Base-by-base conservation (phyloP, 2,329 filamentous ascomycete genomes). In the Plenodomus biglobosus region DNA sequence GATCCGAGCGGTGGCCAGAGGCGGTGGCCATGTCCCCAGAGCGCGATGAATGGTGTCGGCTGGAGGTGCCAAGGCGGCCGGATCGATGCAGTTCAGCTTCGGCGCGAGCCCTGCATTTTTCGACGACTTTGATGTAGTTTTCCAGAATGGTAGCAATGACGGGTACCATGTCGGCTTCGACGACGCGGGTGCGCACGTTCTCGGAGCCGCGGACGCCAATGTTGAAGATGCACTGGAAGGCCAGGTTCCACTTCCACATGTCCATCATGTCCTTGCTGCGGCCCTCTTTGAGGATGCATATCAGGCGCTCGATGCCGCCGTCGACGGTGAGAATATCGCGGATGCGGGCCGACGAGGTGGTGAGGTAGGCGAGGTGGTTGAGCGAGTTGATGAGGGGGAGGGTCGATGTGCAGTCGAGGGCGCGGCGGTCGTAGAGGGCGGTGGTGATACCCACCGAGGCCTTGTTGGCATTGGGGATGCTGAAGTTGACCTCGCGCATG, bases 211-310 rank as follows among this genome's bases (percentile, higher is more conserved):
- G 85, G 51, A 99, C 92, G 48, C 94, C 94, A 68, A 99, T 97
- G 73, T 99, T 99, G 70, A 99, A 94, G 57, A 97, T 92, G 73
- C 94, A 99, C 75, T 97, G 94, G 73, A 99, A 99, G 44, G 94
- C 94, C 55, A 99, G 81, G 69, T 96, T 99, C 94, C 94, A 99
- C 76, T 97, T 97, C 94, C 94, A 99, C 89, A 96, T 96, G 73
- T 96, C 92, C 92, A 97, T 96, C 85, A 96, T 87, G 72, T 99
- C 92, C 75, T 92, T 95, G 76, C 90, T 96, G 69, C 94, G 83
- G 55, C 94, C 94, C 75, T 96, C 90, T 75, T 99, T 99, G 73
- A 99, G 83, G 68, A 99, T 96, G 81, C 91, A 96, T 70, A 99
- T 90, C 61, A 99, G 79, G 58, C 92, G 81, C 78, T 99, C 94